Evolutionary conservation across 805 yeast species (phyloP).

Genomic region (Torulaspora gathmanii): DNA sequence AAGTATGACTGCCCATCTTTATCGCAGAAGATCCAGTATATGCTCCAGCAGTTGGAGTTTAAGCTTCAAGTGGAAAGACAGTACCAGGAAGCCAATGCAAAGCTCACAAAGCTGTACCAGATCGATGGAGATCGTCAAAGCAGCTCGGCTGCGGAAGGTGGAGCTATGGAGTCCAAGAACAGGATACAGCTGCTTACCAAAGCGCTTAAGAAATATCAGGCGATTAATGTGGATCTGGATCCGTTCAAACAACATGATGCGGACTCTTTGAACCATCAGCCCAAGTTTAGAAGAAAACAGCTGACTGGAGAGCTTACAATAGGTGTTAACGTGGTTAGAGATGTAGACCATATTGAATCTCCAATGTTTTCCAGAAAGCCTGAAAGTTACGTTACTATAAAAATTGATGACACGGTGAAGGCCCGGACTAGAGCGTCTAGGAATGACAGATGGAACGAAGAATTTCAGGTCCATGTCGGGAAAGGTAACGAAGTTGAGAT

Average conservation of each 20-base stretch:
- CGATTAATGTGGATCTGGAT: constrained; percentile 66
- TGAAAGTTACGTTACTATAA: constrained; percentile 70
- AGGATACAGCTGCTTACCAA: constrained; percentile 79
- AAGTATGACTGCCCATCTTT: constrained; percentile 92
- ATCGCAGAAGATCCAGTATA: constrained; percentile 90
- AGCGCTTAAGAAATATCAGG: constrained; percentile 81
- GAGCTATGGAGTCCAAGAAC: constrained; percentile 76
- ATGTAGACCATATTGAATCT: constrained; percentile 87
- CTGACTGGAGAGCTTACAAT: constrained; percentile 74
- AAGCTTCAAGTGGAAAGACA: constrained; percentile 92
- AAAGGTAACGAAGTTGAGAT: constrained; percentile 90
- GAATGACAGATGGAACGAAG: constrained; percentile 77
- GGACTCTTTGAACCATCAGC: constrained; percentile 56
- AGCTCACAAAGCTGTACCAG: constrained; percentile 77
- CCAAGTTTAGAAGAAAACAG: constrained; percentile 75
- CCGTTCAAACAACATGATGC: constrained; percentile 58
- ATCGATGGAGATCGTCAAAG: constrained; percentile 87
- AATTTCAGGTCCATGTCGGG: constrained; percentile 72
- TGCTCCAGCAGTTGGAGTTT: constrained; percentile 92
- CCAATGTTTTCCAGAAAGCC: constrained; percentile 74
- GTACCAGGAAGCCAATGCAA: constrained; percentile 87
- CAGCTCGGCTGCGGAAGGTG: constrained; percentile 84
- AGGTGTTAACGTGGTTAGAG: constrained; percentile 71
- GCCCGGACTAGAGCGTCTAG: constrained; percentile 73
- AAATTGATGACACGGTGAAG: constrained; percentile 82